These are phyloP conservation scores for Suillus fuscotomentosus DNA, from an alignment of 768 basidiomycete species.

Conservation along the genomic window DNA sequence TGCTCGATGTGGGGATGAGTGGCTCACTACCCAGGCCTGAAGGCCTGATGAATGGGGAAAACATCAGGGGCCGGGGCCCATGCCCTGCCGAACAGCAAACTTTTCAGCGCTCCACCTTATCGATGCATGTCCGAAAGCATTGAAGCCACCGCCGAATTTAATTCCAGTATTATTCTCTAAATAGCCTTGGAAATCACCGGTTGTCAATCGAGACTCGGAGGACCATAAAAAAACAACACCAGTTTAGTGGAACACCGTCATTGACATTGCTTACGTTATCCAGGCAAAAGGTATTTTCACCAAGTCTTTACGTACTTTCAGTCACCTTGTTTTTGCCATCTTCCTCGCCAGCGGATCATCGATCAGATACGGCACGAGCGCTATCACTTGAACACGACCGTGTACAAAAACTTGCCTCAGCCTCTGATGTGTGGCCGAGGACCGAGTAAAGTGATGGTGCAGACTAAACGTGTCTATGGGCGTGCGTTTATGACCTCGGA, in stretches of 20 bases:
- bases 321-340: not conserved
- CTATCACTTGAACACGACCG: not conserved
- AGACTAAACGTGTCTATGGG: not conserved
- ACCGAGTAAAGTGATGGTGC: not conserved
- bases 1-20: constrained; percentile 1
- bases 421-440: not conserved
- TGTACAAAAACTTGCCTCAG: not conserved
- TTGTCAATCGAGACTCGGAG: not conserved
- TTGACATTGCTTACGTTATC: not conserved
- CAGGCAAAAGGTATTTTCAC: not conserved
- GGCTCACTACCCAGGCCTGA: not conserved
- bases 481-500: not conserved
- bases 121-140: not conserved
- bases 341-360: not conserved
- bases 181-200: not conserved
- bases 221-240: not conserved
- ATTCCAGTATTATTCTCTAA: not conserved
- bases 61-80: not conserved
- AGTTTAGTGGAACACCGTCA: not conserved
- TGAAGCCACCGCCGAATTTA: not conserved
- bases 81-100: not conserved
- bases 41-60: not conserved
- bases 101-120: too few relatives aligned
- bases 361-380: not conserved
- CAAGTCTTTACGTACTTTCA: not conserved